Conservation (phyloP, 805 yeast genomes). For the Wickerhamomyces silvicola region DNA sequence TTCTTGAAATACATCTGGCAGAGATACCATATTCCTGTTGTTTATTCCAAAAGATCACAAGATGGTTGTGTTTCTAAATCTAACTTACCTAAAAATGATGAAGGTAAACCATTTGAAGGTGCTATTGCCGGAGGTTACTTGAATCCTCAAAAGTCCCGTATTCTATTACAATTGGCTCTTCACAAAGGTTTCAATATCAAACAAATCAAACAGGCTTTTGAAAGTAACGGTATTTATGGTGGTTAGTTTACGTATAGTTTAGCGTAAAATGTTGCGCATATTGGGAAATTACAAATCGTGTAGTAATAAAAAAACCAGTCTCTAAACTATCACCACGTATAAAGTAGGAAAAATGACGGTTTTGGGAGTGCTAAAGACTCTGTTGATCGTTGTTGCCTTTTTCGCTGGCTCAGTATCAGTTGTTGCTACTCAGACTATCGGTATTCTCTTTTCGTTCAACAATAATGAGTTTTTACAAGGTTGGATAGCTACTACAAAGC, state of each 20-base stretch:
- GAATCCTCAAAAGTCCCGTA: slow-evolving; percentile 59
- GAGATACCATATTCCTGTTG: slow-evolving; percentile 42
- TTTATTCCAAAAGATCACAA: slow-evolving; percentile 61
- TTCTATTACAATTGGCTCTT: slow-evolving; percentile 50
- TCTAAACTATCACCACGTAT: no score
- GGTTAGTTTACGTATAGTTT: no score
- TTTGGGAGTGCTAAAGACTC: slow-evolving; percentile 11
- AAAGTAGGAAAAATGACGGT: slow-evolving; percentile 1
- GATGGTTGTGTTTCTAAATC: slow-evolving; percentile 66
- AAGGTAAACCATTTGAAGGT: slow-evolving; percentile 29
- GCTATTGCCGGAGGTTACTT: slow-evolving; percentile 58
- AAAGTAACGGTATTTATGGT: slow-evolving; percentile 34
- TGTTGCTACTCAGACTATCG: slow-evolving; percentile 39
- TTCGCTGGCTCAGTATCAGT: slow-evolving; percentile 36
- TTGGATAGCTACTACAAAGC: slow-evolving; percentile 48
- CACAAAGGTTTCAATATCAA: slow-evolving; percentile 26
- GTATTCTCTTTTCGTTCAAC: slow-evolving; percentile 25
- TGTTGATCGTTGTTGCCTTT: slow-evolving; percentile 7
- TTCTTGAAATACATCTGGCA: slow-evolving; percentile 33
- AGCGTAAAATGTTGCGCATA: no score
- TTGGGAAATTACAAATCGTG: no score
- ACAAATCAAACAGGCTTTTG: slow-evolving; percentile 33
- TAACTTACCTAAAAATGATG: slow-evolving; percentile 32
- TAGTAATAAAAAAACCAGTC: no score
- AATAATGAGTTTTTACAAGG: slow-evolving; percentile 32